Base-by-base conservation (phyloP, 2,329 filamentous ascomycete species). In the Microcyclospora tardicrescens region DNA sequence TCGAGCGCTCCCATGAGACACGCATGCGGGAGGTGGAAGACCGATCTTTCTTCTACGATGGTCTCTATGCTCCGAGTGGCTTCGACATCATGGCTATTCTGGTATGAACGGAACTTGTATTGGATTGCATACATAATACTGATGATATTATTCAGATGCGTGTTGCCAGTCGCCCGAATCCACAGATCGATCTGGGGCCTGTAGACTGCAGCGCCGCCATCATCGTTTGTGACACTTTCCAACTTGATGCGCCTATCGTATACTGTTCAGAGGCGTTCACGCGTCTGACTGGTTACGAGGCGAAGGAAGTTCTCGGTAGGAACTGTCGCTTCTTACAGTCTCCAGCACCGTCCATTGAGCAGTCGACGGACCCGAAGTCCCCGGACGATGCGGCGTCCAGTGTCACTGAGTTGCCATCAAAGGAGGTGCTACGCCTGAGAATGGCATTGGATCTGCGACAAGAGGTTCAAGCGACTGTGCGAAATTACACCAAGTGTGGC, bases 201-300 rank as follows among this genome's bases (percentile, higher is more conserved):
- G 32, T 38, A 12, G 36, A 38, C 11, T 38, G 36, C 16, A 27
- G 30, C 19, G 36, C 36, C 12, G 36, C 36, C 29, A 33, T 38
- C 5, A 38, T 38, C 15, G 29, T 38, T 2, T 38, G 36, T 29
- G 36, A 38, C 29, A 38, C 19, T 5, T 28, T 27, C 5, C 10
- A 24, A 13, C 15, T 15, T 10, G 36, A 38, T 31, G 32, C 16
- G 12, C 36, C 36, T 9, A 38, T 38, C 12, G 36, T 38, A 2
- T 38, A 38, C 19, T 38, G 36, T 31, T 38, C 36, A 3, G 36
- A 38, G 27, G 29, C 36, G n/a, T 38, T 38, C 27, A 24, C 19
- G 14, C 10, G n/a, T 12, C 31, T 38, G 3, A 38, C 36, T 11
- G 36, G 36, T 19, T 38, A 38, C 16, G 24, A 28, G n/a, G 14